A percentile compares a stretch with the other conserved stretches of the same genome.
Conservation (phyloP, 129 eudicot species). For the Lactuca sativa region DNA sequence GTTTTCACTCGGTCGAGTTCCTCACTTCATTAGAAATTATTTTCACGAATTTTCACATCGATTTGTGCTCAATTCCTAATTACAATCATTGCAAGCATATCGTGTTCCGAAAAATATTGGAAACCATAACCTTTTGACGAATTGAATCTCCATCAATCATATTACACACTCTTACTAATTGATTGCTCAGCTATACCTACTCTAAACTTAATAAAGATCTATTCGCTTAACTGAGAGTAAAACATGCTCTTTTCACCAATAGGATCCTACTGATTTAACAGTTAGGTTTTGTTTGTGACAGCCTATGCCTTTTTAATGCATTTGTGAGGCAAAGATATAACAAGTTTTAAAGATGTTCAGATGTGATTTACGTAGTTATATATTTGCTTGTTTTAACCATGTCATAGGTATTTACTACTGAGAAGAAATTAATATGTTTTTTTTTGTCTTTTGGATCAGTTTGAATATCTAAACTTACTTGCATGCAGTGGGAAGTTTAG, state of each 20-base stretch:
- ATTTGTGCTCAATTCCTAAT: conserved; percentile 6
- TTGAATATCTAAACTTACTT: conserved; percentile 2
- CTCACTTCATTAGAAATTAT: not conserved
- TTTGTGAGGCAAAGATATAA: conserved; percentile 1
- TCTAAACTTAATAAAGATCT: not conserved
- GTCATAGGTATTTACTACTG: conserved; percentile 11
- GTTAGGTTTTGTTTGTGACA: not conserved
- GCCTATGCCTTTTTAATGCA: not conserved
- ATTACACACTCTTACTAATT: not conserved
- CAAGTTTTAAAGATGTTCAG: not conserved
- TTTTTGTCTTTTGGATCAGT: not conserved
- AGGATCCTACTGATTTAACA: not conserved
- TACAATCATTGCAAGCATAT: not conserved
- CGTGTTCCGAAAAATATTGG: not conserved
- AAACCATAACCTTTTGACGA: not conserved
- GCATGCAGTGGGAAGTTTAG: not conserved
- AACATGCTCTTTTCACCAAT: not conserved
- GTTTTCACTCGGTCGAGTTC: not conserved
- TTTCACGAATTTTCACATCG: not conserved
- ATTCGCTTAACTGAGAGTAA: not conserved
- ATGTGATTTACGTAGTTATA: not conserved
- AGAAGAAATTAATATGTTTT: not conserved
- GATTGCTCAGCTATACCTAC: not conserved
- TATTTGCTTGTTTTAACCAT: not conserved
- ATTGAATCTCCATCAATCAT: not conserved